phyloP scores from a whole-genome alignment of 495 filamentous ascomycete species.

The Hypoxylon lenormandii region DNA sequence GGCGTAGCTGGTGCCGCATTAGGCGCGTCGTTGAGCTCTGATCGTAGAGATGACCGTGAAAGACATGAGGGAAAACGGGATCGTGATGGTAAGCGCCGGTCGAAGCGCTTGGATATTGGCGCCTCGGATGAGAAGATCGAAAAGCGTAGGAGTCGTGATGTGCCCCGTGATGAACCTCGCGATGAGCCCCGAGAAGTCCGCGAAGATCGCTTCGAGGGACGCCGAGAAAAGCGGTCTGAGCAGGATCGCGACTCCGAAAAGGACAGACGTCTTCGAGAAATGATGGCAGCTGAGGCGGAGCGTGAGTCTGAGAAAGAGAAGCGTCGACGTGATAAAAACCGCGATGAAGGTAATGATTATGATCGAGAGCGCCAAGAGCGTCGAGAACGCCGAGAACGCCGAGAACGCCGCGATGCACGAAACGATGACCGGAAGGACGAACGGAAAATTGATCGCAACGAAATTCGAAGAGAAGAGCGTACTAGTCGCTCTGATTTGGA shows the following conservation, averaged over 20 bases:
- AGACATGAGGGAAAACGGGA: conserved; percentile 44
- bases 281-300: conserved; percentile 32
- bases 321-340: conserved; percentile 41
- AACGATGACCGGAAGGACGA: conserved; percentile 22
- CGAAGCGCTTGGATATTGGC: conserved; percentile 31
- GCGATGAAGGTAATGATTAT: conserved; percentile 34
- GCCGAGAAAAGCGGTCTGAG: conserved; percentile 49
- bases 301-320: conserved; percentile 38
- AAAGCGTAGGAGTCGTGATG: conserved; percentile 42
- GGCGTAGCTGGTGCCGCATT: conserved; percentile 63
- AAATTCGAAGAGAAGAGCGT: conserved; percentile 21
- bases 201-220: conserved; percentile 57
- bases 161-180: conserved; percentile 14
- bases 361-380: conserved; percentile 40
- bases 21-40: conserved; percentile 53
- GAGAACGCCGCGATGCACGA: conserved; percentile 8
- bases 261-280: conserved; percentile 32
- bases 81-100: conserved; percentile 34
- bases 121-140: conserved; percentile 41
- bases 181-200: conserved; percentile 47
- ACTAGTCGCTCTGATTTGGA: conserved; percentile 13
- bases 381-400: too few relatives aligned
- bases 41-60: conserved; percentile 50
- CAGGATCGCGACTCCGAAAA: conserved; percentile 21
- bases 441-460: conserved; percentile 21